Evolutionary conservation across 2,329 filamentous ascomycete genomes (phyloP).

Genomic region (Eutypa lata): DNA sequence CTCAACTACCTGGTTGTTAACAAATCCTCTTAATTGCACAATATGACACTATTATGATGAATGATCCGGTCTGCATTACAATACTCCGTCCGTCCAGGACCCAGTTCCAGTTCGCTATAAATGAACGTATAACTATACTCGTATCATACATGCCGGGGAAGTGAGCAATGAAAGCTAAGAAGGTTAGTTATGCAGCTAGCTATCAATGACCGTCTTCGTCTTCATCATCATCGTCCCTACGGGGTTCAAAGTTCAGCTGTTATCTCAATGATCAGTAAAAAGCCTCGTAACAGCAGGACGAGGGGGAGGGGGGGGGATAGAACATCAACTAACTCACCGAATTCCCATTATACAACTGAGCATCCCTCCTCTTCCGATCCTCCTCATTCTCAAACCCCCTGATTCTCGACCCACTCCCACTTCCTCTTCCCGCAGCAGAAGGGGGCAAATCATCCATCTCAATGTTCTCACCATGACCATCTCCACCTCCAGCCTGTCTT

Average conservation of each 20-base stretch:
- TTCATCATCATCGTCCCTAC: conserved; percentile 55
- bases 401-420: conserved; percentile 28
- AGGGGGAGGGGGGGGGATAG: neutral
- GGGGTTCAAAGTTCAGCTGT: conserved; percentile 68
- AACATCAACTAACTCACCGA: no score
- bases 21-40: neutral
- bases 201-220: neutral
- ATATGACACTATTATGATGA: neutral
- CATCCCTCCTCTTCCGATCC: conserved; percentile 51
- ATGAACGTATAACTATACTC: neutral
- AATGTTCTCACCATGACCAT: conserved; percentile 15
- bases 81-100: no score
- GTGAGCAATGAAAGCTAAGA: no score
- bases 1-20: neutral
- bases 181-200: neutral
- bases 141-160: no score
- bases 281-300: neutral
- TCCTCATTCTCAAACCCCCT: conserved; percentile 53
- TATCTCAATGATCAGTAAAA: conserved; percentile 23
- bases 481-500: conserved; percentile 2
- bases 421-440: neutral
- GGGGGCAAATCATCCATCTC: conserved; percentile 28
- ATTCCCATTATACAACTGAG: conserved; percentile 89
- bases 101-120: no score
- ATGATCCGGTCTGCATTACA: neutral